Conservation (phyloP, 2,329 filamentous ascomycete genomes). For the Epichloe coenophiala region DNA sequence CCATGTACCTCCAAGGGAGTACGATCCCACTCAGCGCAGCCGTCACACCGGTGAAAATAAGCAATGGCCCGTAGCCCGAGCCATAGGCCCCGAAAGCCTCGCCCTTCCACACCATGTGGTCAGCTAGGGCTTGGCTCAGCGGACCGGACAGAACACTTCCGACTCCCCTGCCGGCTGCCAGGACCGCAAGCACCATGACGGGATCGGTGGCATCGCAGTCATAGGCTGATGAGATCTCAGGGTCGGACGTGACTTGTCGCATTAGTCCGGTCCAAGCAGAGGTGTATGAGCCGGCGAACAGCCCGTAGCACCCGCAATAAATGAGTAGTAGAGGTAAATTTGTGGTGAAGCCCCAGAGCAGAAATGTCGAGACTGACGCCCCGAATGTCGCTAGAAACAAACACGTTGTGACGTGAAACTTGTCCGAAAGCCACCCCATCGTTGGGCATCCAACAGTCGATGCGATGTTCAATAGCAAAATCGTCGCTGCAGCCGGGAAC, state of each 20-base stretch:
- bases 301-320: slow-evolving; percentile 45
- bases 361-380: slow-evolving; percentile 37
- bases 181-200: slow-evolving; percentile 38
- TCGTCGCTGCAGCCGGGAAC: slow-evolving; percentile 33
- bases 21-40: slow-evolving; percentile 33
- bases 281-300: slow-evolving; percentile 48
- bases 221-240: not conserved
- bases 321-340: slow-evolving; percentile 36
- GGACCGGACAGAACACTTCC: slow-evolving; percentile 42
- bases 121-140: slow-evolving; percentile 34
- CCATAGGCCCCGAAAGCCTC: slow-evolving; percentile 29
- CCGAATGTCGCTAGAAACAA: slow-evolving; percentile 39
- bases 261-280: slow-evolving; percentile 43
- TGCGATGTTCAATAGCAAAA: slow-evolving; percentile 41
- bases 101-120: slow-evolving; percentile 26
- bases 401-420: slow-evolving; percentile 32
- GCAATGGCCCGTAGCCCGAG: slow-evolving; percentile 36
- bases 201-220: slow-evolving; percentile 17
- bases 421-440: slow-evolving; percentile 41
- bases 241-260: slow-evolving; percentile 19
- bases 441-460: slow-evolving; percentile 39
- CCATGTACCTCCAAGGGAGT: slow-evolving; percentile 26
- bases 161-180: slow-evolving; percentile 41
- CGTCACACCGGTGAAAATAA: slow-evolving; percentile 40
- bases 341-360: slow-evolving; percentile 44